Conservation (phyloP, 805 yeast species). For the Wickerhamomyces sydowiorum region DNA sequence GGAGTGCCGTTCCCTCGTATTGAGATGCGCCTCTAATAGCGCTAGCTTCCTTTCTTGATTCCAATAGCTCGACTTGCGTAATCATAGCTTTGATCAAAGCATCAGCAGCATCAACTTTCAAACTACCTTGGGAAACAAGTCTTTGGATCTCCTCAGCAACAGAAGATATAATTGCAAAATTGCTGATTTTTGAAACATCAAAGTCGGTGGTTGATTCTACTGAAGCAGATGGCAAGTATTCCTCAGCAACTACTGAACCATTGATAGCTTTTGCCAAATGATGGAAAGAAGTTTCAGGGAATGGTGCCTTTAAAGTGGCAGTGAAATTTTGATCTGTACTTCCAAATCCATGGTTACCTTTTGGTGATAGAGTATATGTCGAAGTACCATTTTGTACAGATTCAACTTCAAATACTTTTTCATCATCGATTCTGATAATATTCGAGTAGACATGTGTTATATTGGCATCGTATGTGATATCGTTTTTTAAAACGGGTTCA, state of each 20-base stretch:
- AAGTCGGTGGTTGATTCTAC: too few species aligned
- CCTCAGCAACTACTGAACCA: constrained; percentile 23
- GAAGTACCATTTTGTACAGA: constrained; percentile 41
- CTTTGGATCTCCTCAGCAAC: too few species aligned
- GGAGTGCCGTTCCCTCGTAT: too few species aligned
- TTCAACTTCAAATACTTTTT: constrained; percentile 15
- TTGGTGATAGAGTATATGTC: constrained; percentile 33
- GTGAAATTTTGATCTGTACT: constrained; percentile 23
- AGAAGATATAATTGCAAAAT: too few species aligned
- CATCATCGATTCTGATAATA: constrained; percentile 10
- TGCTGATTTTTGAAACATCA: background rate
- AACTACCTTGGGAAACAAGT: too few species aligned
- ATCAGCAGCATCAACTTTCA: background rate
- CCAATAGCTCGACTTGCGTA: background rate
- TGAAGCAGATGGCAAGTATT: too few species aligned
- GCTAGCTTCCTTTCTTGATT: background rate
- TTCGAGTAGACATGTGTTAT: constrained; percentile 19
- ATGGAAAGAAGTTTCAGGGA: constrained; percentile 21
- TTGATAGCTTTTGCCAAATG: constrained; percentile 30
- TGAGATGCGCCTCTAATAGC: background rate
- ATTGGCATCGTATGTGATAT: constrained; percentile 13
- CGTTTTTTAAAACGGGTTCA: constrained; percentile 9
- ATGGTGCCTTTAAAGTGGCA: constrained; percentile 18
- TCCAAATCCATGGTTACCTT: constrained; percentile 44
- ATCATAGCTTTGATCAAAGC: background rate